Conservation (phyloP, 306 rosid genomes). For the Astragalus membranaceus region DNA sequence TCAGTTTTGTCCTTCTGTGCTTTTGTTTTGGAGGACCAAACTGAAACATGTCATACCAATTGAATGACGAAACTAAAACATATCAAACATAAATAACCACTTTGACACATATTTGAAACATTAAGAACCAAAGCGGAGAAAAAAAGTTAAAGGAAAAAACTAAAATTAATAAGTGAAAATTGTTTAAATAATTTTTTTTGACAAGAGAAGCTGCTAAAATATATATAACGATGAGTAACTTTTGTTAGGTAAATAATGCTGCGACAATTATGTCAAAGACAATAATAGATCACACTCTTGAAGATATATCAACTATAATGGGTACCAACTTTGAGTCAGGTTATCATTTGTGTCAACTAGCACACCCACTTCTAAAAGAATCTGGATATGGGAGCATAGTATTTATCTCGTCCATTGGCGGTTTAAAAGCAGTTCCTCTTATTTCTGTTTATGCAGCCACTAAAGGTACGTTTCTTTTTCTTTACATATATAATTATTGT, state of each 20-base stretch:
- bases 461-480: conserved; percentile 33
- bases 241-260: conserved; percentile 30
- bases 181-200: no score
- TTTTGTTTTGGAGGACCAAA: no score
- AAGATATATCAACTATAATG: conserved; percentile 14
- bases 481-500: no score
- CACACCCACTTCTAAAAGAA: conserved; percentile 33
- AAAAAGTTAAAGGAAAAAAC: no score
- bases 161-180: no score
- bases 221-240: neutral
- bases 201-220: no score
- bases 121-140: no score
- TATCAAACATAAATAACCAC: no score
- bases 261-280: neutral
- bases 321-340: conserved; percentile 24
- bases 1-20: no score
- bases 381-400: conserved; percentile 31
- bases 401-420: conserved; percentile 11
- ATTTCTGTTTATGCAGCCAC: conserved; percentile 45
- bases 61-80: no score
- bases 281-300: neutral
- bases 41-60: no score
- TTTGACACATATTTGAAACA: no score
- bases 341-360: conserved; percentile 32
- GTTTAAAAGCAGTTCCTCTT: conserved; percentile 29